Evolutionary conservation across 306 rosid genomes (phyloP), one percentile per base, ranked within the genome.

Genomic region (Castanospermum australe): DNA sequence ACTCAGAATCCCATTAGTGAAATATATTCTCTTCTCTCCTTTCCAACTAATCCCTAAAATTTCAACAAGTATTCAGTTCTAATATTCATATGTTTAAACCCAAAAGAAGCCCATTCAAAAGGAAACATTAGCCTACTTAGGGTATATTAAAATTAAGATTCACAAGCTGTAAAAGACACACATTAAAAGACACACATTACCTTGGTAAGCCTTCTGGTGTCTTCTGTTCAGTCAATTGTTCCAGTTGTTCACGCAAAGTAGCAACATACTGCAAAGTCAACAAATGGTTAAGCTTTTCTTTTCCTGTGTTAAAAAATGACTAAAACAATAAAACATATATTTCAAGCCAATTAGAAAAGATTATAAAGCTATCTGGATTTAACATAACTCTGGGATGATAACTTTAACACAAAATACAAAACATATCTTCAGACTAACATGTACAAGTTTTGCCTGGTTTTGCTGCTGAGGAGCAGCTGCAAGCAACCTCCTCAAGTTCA

Each of bases 391-490:
- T 5, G n/a, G n/a, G n/a, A n/a, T n/a, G 1, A 60, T 15, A 39
- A 66, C 59, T 67, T 21, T 36, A 66, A 73, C 24, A 21, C 60
- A 44, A 44, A 61, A 48, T 42, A 15, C 24, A 47, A 38, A 18
- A n/a, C 51, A 67, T 45, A 67, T 76, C 51, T 42, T 42, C 76
- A 59, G 75, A 84, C 91, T 50, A 84, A 94, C 97, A 84, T 95
- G 99, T 25, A 86, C 84, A 65, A 95, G 99, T 75, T 95, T 92
- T 74, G 93, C 93, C 78, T 85, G 94, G 69, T 91, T 91, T 72
- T 91, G 89, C 72, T 95, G 98, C 69, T 88, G 94, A 82, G 97
- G 96, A 17, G 98, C 91, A 82, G 94, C 89, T 24, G 90, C 90
- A 64, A 94, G 94, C 82, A 95, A 86, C 84, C 99, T 88, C 88